A percentile compares a stretch with the other conserved stretches of the same genome.
Evolutionary conservation across 2,329 filamentous ascomycete genomes (phyloP).

Genomic region (Chaetomiaceae sp.): DNA sequence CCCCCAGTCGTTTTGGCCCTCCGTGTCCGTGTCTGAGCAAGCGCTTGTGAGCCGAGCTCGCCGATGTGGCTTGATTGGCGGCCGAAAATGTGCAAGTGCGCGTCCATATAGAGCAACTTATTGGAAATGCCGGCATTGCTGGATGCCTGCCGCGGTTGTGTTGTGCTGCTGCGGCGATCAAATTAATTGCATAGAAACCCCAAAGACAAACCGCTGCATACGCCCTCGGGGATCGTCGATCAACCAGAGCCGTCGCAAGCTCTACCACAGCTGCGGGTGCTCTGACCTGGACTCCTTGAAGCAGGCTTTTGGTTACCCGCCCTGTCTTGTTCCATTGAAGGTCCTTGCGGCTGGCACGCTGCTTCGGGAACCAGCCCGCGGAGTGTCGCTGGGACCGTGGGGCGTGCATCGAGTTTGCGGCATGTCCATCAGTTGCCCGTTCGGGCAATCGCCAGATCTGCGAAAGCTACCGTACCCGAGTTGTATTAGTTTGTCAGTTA

Average conservation of each 20-base stretch:
- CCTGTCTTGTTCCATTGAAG: neutral
- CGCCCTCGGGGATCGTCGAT: neutral
- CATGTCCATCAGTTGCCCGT: conserved; percentile 10
- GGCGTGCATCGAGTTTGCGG: neutral
- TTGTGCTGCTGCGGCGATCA: neutral
- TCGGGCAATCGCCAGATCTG: conserved; percentile 8
- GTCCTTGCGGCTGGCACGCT: neutral
- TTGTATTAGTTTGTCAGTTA: too few relatives aligned
- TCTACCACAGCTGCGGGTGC: neutral
- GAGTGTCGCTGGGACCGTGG: neutral
- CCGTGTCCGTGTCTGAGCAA: neutral
- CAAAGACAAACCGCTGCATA: conserved; percentile 4
- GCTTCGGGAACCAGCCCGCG: neutral
- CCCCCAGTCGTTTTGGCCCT: neutral
- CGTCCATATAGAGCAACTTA: too few relatives aligned
- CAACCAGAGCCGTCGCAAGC: conserved; percentile 8
- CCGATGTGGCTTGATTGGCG: neutral
- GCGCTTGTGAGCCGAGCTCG: neutral
- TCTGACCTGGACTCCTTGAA: neutral
- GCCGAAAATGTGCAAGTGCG: too few relatives aligned
- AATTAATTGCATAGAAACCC: neutral
- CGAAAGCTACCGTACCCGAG: too few relatives aligned
- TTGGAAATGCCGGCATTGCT: too few relatives aligned
- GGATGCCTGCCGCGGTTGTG: too few relatives aligned
- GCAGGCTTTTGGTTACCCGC: neutral